Base-by-base conservation (phyloP, 441 rosid species). In the Flueggea neowawraea region DNA sequence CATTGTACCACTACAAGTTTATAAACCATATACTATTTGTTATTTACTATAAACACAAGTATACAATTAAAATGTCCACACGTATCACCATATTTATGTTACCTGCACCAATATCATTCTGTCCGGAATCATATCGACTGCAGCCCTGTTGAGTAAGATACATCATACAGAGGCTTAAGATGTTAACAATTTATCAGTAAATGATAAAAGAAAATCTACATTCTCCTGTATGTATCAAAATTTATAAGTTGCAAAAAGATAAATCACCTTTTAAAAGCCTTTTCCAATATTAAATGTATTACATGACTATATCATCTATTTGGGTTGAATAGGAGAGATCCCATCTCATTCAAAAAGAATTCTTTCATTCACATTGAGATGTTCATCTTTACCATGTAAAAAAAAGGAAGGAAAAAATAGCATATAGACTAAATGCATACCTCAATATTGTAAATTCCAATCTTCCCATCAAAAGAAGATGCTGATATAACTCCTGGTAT, bases 401-500 rank as follows among this genome's bases (percentile, higher is more conserved):
- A 39, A 28, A 65, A 54, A 3, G n/a, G n/a, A 45, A 39, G 60
- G 39, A 31, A 2, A 6, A 12, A 43, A 15, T 14, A 16, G 57
- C 1, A 52, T 13, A 8, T 22, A 53, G 13, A 36, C 53, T 5
- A 55, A 50, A 61, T 48, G 12, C 59, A 60, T 76, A 92, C 99
- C 99, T 96, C 99, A 66, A 90, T 84, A 72, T 93, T 96, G 80
- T 92, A 90, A 63, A 96, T 75, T 61, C 96, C 96, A 70, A 96
- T 84, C 80, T 89, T 90, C 52, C 97, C 97, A 75, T 96, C 99
- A 89, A 90, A 96, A 31, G 99, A 92, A 68, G 98, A 96, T 67
- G 99, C 92, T 64, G 98, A 80, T 68, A 96, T 89, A 56, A 96
- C 90, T 74, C 99, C 99, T 4, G 97, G 97, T 60, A 96, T 89